Evolutionary conservation across 768 basidiomycete species (phyloP), one percentile per base, ranked within the genome.

Genomic region (Xanthoconium purpureum): DNA sequence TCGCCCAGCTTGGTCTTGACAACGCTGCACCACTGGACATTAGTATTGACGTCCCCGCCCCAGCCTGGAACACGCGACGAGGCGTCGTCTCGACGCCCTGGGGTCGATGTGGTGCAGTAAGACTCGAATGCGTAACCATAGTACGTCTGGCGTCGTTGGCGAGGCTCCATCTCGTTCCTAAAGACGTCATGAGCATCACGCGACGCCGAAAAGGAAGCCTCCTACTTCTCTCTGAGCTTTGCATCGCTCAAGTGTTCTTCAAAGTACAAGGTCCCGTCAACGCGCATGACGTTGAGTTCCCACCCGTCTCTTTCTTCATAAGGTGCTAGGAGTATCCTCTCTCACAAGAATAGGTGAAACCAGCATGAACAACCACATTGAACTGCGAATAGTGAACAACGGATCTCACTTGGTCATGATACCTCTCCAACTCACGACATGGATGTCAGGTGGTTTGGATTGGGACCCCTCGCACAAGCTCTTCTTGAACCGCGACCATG

Each of bases 81-180:
- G 17, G 46, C 52, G 43, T 42, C 42, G 18, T 63, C 61, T 36
- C 63, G 58, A 57, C 40, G 55, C 1, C 67, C 65, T 9, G 70
- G 70, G 28, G 58, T 51, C 30, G 75, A 66, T 3, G 73, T 71
- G 14, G 93, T 94, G 70, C 89, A 92, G 64, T 87, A 95, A 15
- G 91, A 89, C 68, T 95, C 93, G 61, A 95, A 95, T 0, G 91
- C 82, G 70, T 94, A 94, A 17, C 91, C 93, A 68, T 87, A 91
- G 70, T 95, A 95, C 10, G 80, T 79, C 65, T 85, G 83, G 28
- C 79, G 73, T 2, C 80, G 82, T 32, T 88, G 86, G 13, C 80
- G 80, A 12, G 83, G 80, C n/a, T 80, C 73, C 73, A 87, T 78
- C 55, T 86, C 74, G 51, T 88, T 81, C 66, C 92, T 93, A 35